Conservation (phyloP, 176 grass and related monocot genomes). For the Chloris gayana region DNA sequence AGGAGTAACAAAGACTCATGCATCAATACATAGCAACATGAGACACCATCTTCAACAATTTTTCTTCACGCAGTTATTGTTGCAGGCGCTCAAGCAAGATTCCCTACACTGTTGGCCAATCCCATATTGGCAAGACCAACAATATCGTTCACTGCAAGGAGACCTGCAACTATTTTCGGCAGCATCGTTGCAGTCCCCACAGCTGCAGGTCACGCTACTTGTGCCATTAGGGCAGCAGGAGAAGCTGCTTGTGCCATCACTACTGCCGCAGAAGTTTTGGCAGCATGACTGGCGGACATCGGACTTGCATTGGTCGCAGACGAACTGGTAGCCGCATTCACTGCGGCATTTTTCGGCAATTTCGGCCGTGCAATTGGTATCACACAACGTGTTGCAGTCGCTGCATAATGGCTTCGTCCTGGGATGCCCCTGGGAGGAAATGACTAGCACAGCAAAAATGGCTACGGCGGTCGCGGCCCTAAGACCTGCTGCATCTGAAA, state of each 20-base stretch:
- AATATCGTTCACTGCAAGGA: background rate
- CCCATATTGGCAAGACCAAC: background rate
- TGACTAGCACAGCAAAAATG: background rate
- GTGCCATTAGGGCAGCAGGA: background rate
- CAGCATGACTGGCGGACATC: background rate
- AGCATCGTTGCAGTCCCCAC: background rate
- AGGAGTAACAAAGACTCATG: no score
- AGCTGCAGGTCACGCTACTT: background rate
- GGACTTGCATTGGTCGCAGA: background rate
- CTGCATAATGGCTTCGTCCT: no score
- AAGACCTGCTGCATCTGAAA: background rate
- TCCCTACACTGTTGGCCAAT: background rate
- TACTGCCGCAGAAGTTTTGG: background rate
- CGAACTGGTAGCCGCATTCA: background rate
- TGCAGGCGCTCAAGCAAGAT: background rate
- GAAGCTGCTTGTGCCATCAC: background rate
- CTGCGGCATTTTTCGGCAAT: background rate
- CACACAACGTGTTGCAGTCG: no score
- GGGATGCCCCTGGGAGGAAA: background rate
- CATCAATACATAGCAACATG: no score
- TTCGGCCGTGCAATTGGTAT: background rate
- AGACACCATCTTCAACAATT: background rate
- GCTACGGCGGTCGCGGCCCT: background rate
- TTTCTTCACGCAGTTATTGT: background rate
- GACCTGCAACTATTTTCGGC: background rate